phyloP scores from a whole-genome alignment of 2,329 filamentous ascomycete genomes.

The Lasiodiplodia gonubiensis region DNA sequence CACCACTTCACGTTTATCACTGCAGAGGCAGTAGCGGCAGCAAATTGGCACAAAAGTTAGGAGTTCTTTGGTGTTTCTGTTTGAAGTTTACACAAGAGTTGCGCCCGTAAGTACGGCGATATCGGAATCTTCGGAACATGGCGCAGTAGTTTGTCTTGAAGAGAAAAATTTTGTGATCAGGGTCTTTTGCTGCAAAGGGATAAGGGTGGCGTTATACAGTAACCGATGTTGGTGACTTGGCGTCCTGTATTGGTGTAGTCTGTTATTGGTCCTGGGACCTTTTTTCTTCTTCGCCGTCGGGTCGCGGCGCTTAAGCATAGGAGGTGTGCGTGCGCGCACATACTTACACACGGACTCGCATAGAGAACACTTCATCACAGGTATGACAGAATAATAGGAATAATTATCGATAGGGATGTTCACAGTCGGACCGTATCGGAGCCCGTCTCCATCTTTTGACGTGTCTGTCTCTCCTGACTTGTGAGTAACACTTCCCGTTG shows the following conservation, averaged over 20 bases:
- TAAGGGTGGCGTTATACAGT: conserved; percentile 12
- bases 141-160: not conserved
- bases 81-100: not conserved
- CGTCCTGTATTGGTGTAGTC: not conserved
- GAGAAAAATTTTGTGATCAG: not conserved
- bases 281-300: not conserved
- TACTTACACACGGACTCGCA: not conserved
- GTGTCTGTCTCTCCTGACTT: not conserved
- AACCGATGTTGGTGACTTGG: conserved; percentile 4
- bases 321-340: not conserved
- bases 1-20: not conserved
- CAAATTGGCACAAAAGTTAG: not conserved
- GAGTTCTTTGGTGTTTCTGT: not conserved
- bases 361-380: not conserved
- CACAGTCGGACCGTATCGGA: not conserved
- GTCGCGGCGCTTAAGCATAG: not conserved
- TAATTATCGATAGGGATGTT: not conserved
- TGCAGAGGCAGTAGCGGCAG: not conserved
- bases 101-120: not conserved
- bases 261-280: too few species aligned
- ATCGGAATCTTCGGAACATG: not conserved
- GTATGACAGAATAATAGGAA: not conserved
- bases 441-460: not conserved
- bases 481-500: not conserved
- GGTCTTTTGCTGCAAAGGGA: not conserved